phyloP scores from a whole-genome alignment of 371 early-diverging fungal genomes.

The Entomophthora muscae region DNA sequence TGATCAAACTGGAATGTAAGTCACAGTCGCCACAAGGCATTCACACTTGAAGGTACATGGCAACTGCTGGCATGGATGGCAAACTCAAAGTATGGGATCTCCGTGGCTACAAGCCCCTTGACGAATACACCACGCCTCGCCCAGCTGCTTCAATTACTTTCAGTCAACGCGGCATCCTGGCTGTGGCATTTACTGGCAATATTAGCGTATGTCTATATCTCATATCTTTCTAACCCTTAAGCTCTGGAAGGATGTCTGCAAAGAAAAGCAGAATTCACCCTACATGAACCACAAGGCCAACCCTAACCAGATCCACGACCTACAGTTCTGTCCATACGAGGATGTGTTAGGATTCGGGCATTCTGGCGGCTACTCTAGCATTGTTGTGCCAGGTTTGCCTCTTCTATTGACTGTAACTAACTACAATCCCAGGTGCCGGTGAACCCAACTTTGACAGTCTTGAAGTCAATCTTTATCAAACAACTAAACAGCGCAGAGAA shows the following conservation, averaged over 20 bases:
- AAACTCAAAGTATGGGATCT: slow-evolving; percentile 94
- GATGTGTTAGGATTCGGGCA: slow-evolving; percentile 95
- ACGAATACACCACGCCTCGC: slow-evolving; percentile 57
- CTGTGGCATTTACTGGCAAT: slow-evolving; percentile 60
- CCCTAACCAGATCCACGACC: slow-evolving; percentile 26
- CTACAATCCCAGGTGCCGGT: slow-evolving; percentile 36
- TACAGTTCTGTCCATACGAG: slow-evolving; percentile 88
- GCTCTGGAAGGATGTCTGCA: slow-evolving; percentile 80
- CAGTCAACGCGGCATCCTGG: slow-evolving; percentile 74
- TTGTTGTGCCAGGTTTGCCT: slow-evolving; percentile 73
- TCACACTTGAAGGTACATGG: slow-evolving; percentile 43
- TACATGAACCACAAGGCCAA: slow-evolving; percentile 74
- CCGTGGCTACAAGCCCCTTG: slow-evolving; percentile 63
- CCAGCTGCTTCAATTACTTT: slow-evolving; percentile 60
- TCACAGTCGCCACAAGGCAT: background rate
- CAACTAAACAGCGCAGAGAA: slow-evolving; percentile 78
- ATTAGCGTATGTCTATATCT: slow-evolving; percentile 18
- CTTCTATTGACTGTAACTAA: background rate
- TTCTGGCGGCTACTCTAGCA: slow-evolving; percentile 53
- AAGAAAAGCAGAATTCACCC: slow-evolving; percentile 51
- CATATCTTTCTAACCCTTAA: slow-evolving; percentile 8
- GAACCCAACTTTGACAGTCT: slow-evolving; percentile 93
- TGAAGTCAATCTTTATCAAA: slow-evolving; percentile 92
- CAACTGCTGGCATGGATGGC: slow-evolving; percentile 82
- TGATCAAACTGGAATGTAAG: slow-evolving; percentile 52